Conservation (phyloP, 345 rosid species). For the Camelina sativa region DNA sequence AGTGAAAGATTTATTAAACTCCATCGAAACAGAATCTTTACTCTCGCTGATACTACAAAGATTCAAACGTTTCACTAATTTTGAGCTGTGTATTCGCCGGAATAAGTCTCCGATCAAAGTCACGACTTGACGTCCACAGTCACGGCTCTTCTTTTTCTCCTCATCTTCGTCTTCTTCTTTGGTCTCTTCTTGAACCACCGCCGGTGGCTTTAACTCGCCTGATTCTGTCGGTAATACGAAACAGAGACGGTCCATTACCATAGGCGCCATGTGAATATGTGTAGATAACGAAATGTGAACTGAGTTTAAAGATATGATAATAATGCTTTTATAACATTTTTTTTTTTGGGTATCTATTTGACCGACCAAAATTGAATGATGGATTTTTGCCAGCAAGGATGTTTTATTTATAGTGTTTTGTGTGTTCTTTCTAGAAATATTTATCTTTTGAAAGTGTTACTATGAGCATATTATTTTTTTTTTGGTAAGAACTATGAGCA, state of each 20-base stretch:
- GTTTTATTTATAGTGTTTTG: constrained; percentile 20
- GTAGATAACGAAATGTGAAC: constrained; percentile 28
- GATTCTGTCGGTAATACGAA: constrained; percentile 63
- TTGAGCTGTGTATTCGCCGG: constrained; percentile 53
- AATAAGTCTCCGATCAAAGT: constrained; percentile 49
- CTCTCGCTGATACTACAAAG: constrained; percentile 41
- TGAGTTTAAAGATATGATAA: constrained; percentile 15
- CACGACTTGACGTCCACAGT: constrained; percentile 57
- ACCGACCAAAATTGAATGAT: constrained; percentile 44
- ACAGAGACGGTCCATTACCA: constrained; percentile 63
- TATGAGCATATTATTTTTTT: no score
- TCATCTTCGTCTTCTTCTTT: background rate
- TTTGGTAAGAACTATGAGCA: no score
- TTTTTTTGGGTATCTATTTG: constrained; percentile 21
- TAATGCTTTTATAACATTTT: constrained; percentile 16
- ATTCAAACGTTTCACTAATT: constrained; percentile 47
- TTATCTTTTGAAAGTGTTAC: background rate
- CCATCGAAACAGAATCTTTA: constrained; percentile 29
- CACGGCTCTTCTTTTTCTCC: constrained; percentile 45
- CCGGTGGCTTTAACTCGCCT: constrained; percentile 46
- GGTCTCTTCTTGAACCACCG: constrained; percentile 14
- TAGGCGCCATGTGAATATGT: constrained; percentile 39
- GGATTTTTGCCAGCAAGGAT: constrained; percentile 38
- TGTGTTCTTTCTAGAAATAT: constrained; percentile 30
- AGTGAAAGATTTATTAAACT: constrained; percentile 46